Conservation (phyloP, 192 early-diverging fungal species). For the Mortierella alpina region DNA sequence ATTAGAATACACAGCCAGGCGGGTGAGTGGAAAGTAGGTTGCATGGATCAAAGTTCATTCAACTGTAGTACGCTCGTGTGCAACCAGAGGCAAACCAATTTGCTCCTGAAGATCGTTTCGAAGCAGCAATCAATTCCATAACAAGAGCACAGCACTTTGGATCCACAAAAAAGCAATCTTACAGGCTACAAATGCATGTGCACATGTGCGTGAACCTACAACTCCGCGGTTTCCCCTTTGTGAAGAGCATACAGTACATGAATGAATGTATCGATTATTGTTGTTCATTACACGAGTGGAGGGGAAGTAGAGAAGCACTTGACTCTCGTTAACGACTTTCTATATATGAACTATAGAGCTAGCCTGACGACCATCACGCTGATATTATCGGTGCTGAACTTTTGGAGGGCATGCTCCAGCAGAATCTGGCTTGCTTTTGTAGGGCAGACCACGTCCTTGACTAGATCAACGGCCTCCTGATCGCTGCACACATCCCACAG, state of each 20-base stretch:
- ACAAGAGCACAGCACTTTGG: too few species aligned
- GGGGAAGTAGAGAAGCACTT: background rate
- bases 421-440: constrained; percentile 82
- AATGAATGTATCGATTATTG: background rate
- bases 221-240: background rate
- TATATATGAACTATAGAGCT: background rate
- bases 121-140: too few species aligned
- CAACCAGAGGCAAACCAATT: too few species aligned
- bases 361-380: constrained; percentile 87
- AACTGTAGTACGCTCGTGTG: too few species aligned
- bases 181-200: too few species aligned
- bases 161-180: too few species aligned
- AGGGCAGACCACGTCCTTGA: constrained; percentile 81
- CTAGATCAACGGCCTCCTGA: constrained; percentile 90
- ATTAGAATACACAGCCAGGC: too few species aligned
- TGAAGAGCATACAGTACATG: background rate
- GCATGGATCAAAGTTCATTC: too few species aligned
- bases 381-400: constrained; percentile 96
- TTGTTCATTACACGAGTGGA: background rate
- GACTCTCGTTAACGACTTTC: background rate
- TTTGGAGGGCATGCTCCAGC: constrained; percentile 88
- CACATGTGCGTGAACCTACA: too few species aligned
- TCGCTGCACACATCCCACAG: constrained; percentile 96
- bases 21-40: too few species aligned
- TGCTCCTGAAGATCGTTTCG: too few species aligned